A percentile compares a stretch with the other conserved stretches of the same genome.
Evolutionary conservation across 495 filamentous ascomycete genomes (phyloP).

Genomic region (Cetradonia linearis): DNA sequence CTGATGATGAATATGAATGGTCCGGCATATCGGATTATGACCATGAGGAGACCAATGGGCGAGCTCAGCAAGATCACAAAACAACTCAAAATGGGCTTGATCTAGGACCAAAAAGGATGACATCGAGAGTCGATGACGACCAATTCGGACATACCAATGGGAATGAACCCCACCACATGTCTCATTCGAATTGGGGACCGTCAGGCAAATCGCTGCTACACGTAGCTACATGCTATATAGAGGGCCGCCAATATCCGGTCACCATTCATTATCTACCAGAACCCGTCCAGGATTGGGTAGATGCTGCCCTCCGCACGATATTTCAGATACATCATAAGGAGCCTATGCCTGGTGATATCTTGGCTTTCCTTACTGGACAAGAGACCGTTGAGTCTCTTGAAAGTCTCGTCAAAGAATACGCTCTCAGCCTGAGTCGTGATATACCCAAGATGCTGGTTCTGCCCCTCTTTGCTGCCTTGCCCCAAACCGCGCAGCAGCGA

Average conservation of each 20-base stretch:
- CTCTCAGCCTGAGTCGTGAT: slow-evolving; percentile 53
- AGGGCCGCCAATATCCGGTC: slow-evolving; percentile 84
- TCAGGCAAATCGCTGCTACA: background rate
- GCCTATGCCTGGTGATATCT: slow-evolving; percentile 81
- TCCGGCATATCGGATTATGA: slow-evolving; percentile 20
- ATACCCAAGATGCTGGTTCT: slow-evolving; percentile 65
- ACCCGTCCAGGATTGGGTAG: slow-evolving; percentile 74
- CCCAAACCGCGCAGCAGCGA: slow-evolving; percentile 68
- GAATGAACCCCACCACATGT: background rate
- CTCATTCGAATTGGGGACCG: background rate
- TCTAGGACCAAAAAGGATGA: background rate
- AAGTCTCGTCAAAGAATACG: slow-evolving; percentile 69
- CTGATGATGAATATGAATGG: slow-evolving; percentile 16
- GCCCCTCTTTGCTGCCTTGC: slow-evolving; percentile 64
- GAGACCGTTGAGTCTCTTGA: slow-evolving; percentile 83
- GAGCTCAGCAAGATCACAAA: background rate
- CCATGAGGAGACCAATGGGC: slow-evolving; percentile 6
- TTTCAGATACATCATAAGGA: slow-evolving; percentile 83
- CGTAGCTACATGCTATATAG: slow-evolving; percentile 57
- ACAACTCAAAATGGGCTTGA: background rate
- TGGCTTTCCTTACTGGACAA: slow-evolving; percentile 89
- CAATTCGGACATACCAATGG: background rate
- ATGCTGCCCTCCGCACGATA: slow-evolving; percentile 69
- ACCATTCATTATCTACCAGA: slow-evolving; percentile 64
- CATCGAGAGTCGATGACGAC: background rate